phyloP scores from a whole-genome alignment of 2,329 filamentous ascomycete genomes.

The Aspergillus brunneoviolaceus region DNA sequence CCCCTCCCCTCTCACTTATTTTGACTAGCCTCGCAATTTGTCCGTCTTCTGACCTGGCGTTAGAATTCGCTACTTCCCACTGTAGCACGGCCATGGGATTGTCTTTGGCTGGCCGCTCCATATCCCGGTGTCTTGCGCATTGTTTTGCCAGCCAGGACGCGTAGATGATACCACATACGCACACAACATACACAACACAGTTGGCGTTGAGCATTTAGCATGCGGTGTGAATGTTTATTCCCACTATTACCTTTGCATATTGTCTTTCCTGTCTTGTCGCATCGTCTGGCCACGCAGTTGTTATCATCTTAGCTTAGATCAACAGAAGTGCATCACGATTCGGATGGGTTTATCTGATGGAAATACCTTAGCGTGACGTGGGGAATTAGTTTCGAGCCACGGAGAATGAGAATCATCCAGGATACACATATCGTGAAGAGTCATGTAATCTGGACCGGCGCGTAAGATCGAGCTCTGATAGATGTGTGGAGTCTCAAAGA shows the following conservation, averaged over 20 bases:
- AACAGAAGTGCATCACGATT: slow-evolving; percentile 14
- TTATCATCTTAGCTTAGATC: slow-evolving; percentile 12
- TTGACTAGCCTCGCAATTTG: slow-evolving; percentile 20
- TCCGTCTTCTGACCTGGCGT: slow-evolving; percentile 36
- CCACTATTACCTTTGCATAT: slow-evolving; percentile 22
- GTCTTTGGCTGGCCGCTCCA: slow-evolving; percentile 5
- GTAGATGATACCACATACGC: slow-evolving; percentile 23
- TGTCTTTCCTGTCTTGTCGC: slow-evolving; percentile 6
- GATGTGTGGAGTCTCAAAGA: too few species aligned
- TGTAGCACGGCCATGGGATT: slow-evolving; percentile 21
- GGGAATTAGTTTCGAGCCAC: slow-evolving; percentile 7
- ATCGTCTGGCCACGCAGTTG: slow-evolving; percentile 1
- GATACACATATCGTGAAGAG: background rate
- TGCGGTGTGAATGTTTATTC: slow-evolving; percentile 32
- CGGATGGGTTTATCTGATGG: background rate
- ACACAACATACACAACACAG: slow-evolving; percentile 4
- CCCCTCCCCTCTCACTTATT: slow-evolving; percentile 3
- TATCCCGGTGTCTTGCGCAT: slow-evolving; percentile 17
- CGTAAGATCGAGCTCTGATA: too few species aligned
- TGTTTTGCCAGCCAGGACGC: slow-evolving; percentile 11
- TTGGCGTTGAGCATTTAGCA: slow-evolving; percentile 38
- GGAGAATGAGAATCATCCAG: slow-evolving; percentile 12
- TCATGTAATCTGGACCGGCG: too few species aligned
- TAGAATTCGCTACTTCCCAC: slow-evolving; percentile 25
- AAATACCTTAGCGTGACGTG: slow-evolving; percentile 11